phyloP scores from a whole-genome alignment of 1,139 yeast genomes.

The Yarrowia galli region DNA sequence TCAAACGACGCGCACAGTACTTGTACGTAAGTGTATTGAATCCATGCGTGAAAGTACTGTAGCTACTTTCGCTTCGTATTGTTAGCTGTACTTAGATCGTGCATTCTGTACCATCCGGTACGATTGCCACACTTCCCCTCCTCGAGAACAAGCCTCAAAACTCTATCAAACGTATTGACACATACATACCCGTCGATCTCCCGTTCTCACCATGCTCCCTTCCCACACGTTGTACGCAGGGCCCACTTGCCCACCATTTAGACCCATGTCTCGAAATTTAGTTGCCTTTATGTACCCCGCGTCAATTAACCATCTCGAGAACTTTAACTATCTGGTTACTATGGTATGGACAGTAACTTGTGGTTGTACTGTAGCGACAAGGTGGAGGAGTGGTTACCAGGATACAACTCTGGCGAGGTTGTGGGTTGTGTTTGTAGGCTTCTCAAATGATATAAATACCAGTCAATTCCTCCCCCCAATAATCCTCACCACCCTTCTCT shows the following conservation, averaged over 20 bases:
- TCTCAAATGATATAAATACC: background rate
- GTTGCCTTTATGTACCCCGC: conserved; percentile 6
- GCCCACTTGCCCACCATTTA: conserved; percentile 30
- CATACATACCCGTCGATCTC: conserved; percentile 2
- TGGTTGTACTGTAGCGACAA: background rate
- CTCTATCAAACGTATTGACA: background rate
- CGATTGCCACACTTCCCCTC: no score
- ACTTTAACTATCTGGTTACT: background rate
- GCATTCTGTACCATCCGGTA: no score
- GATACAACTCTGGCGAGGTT: background rate
- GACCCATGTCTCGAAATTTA: conserved; percentile 3
- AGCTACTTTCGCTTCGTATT: no score
- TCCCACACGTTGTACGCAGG: background rate
- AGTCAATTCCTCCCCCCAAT: background rate
- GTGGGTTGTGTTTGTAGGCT: background rate
- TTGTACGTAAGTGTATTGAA: no score
- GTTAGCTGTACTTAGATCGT: no score
- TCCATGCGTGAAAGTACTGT: no score
- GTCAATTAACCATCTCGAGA: background rate
- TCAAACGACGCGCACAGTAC: no score
- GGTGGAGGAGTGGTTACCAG: background rate
- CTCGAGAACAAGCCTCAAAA: background rate
- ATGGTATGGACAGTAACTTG: no score
- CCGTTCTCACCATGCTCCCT: background rate
- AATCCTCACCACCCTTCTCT: background rate